Evolutionary conservation across 1,284 basidiomycete species (phyloP).

Genomic region (Microbotryum lychnidis-dioicae): DNA sequence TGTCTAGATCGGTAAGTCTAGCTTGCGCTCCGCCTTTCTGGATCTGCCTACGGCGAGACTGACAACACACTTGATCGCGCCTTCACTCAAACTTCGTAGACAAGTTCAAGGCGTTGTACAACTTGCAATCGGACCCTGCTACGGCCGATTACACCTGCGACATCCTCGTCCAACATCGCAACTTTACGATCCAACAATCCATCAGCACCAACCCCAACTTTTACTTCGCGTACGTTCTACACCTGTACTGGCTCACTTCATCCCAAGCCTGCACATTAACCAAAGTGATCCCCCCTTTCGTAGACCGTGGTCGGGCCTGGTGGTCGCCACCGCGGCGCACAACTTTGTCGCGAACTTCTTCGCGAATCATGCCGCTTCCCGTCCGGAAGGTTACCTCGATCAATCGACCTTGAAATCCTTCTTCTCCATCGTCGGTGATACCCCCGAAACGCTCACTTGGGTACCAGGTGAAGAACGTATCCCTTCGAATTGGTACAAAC

Average conservation of each 20-base stretch:
- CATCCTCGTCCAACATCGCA: slow-evolving; percentile 4
- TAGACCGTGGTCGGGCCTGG: slow-evolving; percentile 7
- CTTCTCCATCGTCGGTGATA: slow-evolving; percentile 7
- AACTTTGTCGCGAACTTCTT: slow-evolving; percentile 4
- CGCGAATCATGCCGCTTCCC: slow-evolving; percentile 6
- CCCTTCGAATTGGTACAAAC: slow-evolving; percentile 9
- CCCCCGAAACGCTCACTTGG: background rate
- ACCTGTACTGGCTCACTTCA: no score
- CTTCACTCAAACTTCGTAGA: background rate
- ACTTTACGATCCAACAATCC: background rate
- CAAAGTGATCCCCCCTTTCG: no score
- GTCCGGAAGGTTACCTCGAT: slow-evolving; percentile 10
- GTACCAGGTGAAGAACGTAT: slow-evolving; percentile 5
- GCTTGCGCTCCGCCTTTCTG: background rate
- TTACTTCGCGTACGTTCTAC: background rate
- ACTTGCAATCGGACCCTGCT: slow-evolving; percentile 1
- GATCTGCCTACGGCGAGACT: no score
- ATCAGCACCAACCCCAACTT: background rate
- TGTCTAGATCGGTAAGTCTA: slow-evolving; percentile 19
- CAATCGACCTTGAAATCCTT: slow-evolving; percentile 11
- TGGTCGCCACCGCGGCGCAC: slow-evolving; percentile 11
- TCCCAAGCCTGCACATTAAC: no score
- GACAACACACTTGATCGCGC: no score
- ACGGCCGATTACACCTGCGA: slow-evolving; percentile 4
- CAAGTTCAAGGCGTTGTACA: slow-evolving; percentile 25